A percentile compares a stretch with the other conserved stretches of the same genome.
These are phyloP conservation scores for Eucalyptus sp. DNA, from an alignment of 345 rosid genomes.

Conservation along the genomic window DNA sequence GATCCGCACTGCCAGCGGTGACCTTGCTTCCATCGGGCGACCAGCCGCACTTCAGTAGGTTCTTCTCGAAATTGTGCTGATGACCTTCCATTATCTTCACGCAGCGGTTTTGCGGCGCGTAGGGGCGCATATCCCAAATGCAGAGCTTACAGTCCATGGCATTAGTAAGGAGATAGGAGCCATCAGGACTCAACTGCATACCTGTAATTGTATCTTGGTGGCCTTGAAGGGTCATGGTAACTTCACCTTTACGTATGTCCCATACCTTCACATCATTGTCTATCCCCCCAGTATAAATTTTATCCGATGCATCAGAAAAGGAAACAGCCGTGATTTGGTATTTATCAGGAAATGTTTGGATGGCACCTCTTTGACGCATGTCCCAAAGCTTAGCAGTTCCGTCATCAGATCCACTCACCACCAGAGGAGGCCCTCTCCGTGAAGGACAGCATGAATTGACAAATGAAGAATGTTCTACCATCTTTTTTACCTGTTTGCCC, in stretches of 20 bases:
- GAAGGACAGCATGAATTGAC: conserved; percentile 94
- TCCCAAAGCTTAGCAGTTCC: conserved; percentile 99
- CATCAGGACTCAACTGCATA: conserved; percentile 93
- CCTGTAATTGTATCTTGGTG: conserved; percentile 94
- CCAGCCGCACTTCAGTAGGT: conserved; percentile 78
- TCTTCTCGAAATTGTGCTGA: conserved; percentile 98
- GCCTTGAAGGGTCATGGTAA: conserved; percentile 84
- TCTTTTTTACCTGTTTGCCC: conserved; percentile 90
- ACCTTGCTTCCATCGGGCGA: conserved; percentile 96
- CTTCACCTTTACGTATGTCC: conserved; percentile 92
- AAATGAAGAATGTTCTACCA: conserved; percentile 90
- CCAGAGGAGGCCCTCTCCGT: conserved; percentile 82
- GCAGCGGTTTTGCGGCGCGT: conserved; percentile 93
- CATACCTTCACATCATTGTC: conserved; percentile 83
- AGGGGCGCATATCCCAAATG: conserved; percentile 98
- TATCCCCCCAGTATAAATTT: conserved; percentile 86
- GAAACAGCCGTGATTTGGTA: conserved; percentile 93
- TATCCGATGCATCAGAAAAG: conserved; percentile 94
- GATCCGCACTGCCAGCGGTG: conserved; percentile 88
- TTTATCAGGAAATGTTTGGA: conserved; percentile 93
- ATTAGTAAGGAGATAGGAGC: conserved; percentile 90
- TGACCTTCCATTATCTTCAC: conserved; percentile 90
- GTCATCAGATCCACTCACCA: conserved; percentile 92
- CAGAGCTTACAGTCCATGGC: conserved; percentile 94
- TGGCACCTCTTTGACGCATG: conserved; percentile 98